Percentiles rank a stretch among this genome's conserved stretches.
phyloP scores from a whole-genome alignment of 495 filamentous ascomycete species.

The Penicillium argentinense region DNA sequence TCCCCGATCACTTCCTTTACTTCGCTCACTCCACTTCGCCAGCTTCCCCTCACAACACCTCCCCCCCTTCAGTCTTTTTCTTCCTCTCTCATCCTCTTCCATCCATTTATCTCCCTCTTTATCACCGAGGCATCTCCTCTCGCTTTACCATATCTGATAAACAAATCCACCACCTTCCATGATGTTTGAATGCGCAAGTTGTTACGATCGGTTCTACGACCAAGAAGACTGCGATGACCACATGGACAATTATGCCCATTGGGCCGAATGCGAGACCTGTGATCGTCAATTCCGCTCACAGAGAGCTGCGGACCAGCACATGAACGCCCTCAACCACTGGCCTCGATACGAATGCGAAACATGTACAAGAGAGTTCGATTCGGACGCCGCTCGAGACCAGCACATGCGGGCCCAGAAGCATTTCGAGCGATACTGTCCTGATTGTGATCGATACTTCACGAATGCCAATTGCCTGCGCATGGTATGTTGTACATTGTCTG shows the following conservation, averaged over 20 bases:
- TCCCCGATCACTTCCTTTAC: no score
- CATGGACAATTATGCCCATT: slow-evolving; percentile 33
- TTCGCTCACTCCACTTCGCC: no score
- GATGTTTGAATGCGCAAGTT: no score
- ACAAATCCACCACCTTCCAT: no score
- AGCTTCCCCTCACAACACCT: no score
- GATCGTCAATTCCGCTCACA: slow-evolving; percentile 20
- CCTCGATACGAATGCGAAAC: slow-evolving; percentile 33
- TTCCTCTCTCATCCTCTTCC: no score
- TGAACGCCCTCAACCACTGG: slow-evolving; percentile 36
- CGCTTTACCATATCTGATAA: no score
- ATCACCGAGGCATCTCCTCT: no score
- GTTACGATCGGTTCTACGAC: slow-evolving; percentile 13
- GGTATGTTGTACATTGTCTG: slow-evolving; percentile 24
- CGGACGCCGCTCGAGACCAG: slow-evolving; percentile 21
- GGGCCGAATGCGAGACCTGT: slow-evolving; percentile 41
- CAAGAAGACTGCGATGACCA: slow-evolving; percentile 20
- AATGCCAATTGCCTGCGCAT: slow-evolving; percentile 39
- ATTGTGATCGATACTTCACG: slow-evolving; percentile 34
- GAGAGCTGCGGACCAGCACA: slow-evolving; percentile 35
- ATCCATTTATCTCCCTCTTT: no score
- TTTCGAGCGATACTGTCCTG: slow-evolving; percentile 37
- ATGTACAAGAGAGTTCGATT: slow-evolving; percentile 29
- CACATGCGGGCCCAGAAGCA: slow-evolving; percentile 41
- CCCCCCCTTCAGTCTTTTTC: no score